Base-by-base conservation (phyloP, 2,329 filamentous ascomycete species). In the Alternaria sp. region DNA sequence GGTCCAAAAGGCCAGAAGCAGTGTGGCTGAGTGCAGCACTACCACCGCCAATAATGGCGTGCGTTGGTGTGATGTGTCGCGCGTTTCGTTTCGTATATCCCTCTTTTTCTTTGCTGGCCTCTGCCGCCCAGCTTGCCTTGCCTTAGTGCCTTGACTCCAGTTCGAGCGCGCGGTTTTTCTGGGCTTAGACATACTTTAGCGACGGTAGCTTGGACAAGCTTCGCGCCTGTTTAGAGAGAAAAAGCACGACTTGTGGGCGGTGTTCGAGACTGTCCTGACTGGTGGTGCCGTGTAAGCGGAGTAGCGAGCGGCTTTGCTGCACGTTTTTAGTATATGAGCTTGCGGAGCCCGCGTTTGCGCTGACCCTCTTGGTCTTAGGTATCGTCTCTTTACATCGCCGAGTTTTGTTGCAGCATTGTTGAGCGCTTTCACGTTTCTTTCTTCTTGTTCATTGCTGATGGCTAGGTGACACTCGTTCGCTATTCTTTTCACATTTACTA, bases 311-410 rank as follows among this genome's bases (percentile, higher is more conserved):
- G 61, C 61, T 9, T 63, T 26, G 52, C 62, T 57, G 62, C 61
- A 45, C 57, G 32, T 17, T 57, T 28, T 30, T 54, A 58, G 60
- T 71, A 71, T 71, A 70, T 69, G 66, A 71, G 59, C 64, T 61
- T 59, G 63, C 54, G 64, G 60, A 50, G 46, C 62, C 66, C 61
- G 23, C 54, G 49, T 59, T 61, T 56, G 49, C 28, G 28, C 49
- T 52, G 19, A 40, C 15, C 10, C 28, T 51, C 32, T 36, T 36
- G 5, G n/a, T 19, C 13, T 21, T 21, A 19, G 43, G 43, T 45
- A 52, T 36, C 15, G 30, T 23, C 54, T 49, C 40, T 46, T 55
- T 61, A 26, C 47, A 55, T 59, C 30, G 6, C 21, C 44, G n/a
- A 17, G 21, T 10, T 40, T 50, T 57, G 44, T 50, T 26, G 46